These are phyloP conservation scores for Exophiala aquamarina DNA, from an alignment of 2,329 filamentous ascomycete genomes.

Conservation along the genomic window DNA sequence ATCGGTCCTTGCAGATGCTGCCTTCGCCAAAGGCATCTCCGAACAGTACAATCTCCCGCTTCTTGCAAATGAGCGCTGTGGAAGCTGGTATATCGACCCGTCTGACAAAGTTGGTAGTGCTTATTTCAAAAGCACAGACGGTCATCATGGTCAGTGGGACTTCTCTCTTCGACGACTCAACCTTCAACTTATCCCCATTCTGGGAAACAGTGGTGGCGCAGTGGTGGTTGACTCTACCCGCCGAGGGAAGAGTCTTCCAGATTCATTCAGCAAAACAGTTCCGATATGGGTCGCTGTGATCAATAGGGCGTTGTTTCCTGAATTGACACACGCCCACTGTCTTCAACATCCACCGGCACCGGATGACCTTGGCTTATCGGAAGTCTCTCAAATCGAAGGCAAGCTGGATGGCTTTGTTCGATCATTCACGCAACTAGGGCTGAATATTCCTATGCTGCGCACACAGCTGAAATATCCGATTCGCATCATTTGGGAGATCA, in stretches of 20 bases:
- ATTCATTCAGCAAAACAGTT: constrained; percentile 89
- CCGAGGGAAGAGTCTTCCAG: constrained; percentile 89
- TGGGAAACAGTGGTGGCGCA: constrained; percentile 57
- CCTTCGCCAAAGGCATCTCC: constrained; percentile 67
- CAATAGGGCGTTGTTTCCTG: constrained; percentile 75
- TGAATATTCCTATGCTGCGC: constrained; percentile 16
- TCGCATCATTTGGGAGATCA: constrained; percentile 22
- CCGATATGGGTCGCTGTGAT: constrained; percentile 91
- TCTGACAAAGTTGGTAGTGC: constrained; percentile 67
- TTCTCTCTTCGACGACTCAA: constrained; percentile 86
- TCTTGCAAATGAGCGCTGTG: constrained; percentile 90
- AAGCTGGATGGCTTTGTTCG: constrained; percentile 58
- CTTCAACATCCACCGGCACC: constrained; percentile 62
- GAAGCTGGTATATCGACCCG: constrained; percentile 86
- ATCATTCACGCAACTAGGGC: constrained; percentile 44
- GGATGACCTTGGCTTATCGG: constrained; percentile 52
- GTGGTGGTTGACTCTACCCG: constrained; percentile 93
- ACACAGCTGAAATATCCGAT: constrained; percentile 17
- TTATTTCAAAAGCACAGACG: constrained; percentile 98
- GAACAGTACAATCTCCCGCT: constrained; percentile 61
- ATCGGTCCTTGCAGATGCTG: constrained; percentile 75
- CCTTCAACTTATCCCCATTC: constrained; percentile 70
- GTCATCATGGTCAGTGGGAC: constrained; percentile 85
- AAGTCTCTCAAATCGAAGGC: constrained; percentile 63
- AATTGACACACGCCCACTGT: constrained; percentile 44